phyloP scores from a whole-genome alignment of 305 asterid genomes.

The Stenogyne calaminthoides region DNA sequence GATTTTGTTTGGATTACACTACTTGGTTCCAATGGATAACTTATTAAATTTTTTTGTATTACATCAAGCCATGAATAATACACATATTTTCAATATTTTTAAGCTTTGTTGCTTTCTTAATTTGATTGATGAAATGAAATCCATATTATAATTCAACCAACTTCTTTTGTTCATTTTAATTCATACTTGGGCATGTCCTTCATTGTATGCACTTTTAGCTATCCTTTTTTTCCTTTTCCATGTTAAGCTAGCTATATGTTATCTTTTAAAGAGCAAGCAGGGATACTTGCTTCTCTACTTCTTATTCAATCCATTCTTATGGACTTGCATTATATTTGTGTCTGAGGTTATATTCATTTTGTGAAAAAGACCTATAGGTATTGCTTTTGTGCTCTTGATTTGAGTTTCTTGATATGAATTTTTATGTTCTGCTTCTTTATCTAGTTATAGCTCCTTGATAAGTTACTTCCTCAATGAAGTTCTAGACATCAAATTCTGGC shows the following conservation, averaged over 20 bases:
- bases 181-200: no score
- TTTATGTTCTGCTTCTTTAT: background rate
- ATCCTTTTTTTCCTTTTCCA: background rate
- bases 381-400: background rate
- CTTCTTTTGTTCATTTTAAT: no score
- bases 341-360: conserved; percentile 12
- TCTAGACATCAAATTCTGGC: background rate
- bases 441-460: background rate
- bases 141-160: no score
- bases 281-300: background rate
- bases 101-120: no score
- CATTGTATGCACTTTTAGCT: background rate
- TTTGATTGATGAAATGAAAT: no score
- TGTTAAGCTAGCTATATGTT: no score
- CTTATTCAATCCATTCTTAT: background rate
- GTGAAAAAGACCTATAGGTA: background rate
- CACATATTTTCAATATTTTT: no score
- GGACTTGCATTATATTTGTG: background rate
- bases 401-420: conserved; percentile 6
- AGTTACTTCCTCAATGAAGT: background rate
- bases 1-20: no score
- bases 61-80: no score
- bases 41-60: no score
- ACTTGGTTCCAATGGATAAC: no score
- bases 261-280: background rate